Evolutionary conservation across 2,329 filamentous ascomycete species (phyloP).

Genomic region (Sclerotinia nivalis): DNA sequence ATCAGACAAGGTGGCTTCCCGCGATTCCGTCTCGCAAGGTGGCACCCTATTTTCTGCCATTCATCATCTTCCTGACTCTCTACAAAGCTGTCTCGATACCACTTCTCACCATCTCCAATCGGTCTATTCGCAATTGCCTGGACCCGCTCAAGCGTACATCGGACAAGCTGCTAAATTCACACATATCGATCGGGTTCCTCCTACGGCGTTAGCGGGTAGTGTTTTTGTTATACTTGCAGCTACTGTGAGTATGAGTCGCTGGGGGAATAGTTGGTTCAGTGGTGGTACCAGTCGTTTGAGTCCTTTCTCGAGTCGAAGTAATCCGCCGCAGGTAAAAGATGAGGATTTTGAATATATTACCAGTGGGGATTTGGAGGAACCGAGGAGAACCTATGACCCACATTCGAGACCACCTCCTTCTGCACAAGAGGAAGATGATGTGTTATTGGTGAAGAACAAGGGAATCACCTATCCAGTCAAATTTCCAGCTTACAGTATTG

Average conservation of each 20-base stretch:
- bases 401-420: slow-evolving; percentile 44
- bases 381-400: slow-evolving; percentile 48
- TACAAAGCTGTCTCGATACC: slow-evolving; percentile 57
- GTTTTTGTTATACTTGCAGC: slow-evolving; percentile 35
- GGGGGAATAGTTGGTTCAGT: slow-evolving; percentile 39
- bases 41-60: slow-evolving; percentile 55
- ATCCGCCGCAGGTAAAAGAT: slow-evolving; percentile 66
- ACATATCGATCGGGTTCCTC: slow-evolving; percentile 37
- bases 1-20: slow-evolving; percentile 42
- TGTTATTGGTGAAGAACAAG: slow-evolving; percentile 69
- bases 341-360: slow-evolving; percentile 82
- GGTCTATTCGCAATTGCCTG: slow-evolving; percentile 43
- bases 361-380: slow-evolving; percentile 65
- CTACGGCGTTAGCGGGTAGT: slow-evolving; percentile 34
- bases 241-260: slow-evolving; percentile 41
- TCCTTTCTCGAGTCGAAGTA: slow-evolving; percentile 41
- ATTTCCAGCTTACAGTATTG: slow-evolving; percentile 75
- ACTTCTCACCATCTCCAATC: slow-evolving; percentile 52
- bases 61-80: slow-evolving; percentile 52
- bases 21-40: slow-evolving; percentile 60
- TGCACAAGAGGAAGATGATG: slow-evolving; percentile 61
- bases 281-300: slow-evolving; percentile 35
- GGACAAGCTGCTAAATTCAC: slow-evolving; percentile 35
- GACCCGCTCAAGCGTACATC: slow-evolving; percentile 36
- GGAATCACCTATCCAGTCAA: slow-evolving; percentile 66